phyloP scores from a whole-genome alignment of 345 rosid genomes.

The Sisymbrium irio region DNA sequence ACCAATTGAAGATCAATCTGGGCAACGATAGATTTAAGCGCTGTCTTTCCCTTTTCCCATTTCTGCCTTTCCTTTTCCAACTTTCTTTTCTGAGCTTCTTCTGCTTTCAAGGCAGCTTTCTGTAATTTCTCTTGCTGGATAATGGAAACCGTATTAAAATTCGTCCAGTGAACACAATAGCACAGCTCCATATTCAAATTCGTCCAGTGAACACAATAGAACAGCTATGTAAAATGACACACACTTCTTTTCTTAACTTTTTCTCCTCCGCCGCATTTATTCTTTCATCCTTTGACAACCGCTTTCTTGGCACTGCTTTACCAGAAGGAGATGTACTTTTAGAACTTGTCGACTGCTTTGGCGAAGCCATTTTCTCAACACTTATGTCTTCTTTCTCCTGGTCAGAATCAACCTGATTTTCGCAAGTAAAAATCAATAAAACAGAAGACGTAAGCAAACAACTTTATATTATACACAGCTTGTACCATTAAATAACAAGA shows the following conservation, averaged over 20 bases:
- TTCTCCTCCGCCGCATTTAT: constrained; percentile 57
- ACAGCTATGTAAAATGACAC: constrained; percentile 2
- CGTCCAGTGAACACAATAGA: not conserved
- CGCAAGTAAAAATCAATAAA: not conserved
- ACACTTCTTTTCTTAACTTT: constrained; percentile 68
- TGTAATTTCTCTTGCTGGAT: constrained; percentile 74
- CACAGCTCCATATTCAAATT: not conserved
- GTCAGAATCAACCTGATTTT: constrained; percentile 47
- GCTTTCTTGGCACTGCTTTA: constrained; percentile 45
- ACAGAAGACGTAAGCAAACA: not conserved
- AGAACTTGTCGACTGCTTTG: constrained; percentile 27
- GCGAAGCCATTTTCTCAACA: constrained; percentile 37
- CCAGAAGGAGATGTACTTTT: constrained; percentile 30
- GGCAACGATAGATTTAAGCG: constrained; percentile 68
- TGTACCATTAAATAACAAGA: not conserved
- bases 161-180: not conserved
- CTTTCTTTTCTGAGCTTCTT: constrained; percentile 67
- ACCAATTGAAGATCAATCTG: constrained; percentile 62
- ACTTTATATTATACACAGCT: not conserved
- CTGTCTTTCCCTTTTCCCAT: constrained; percentile 74
- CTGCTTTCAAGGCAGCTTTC: constrained; percentile 73
- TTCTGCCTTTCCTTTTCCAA: constrained; percentile 68
- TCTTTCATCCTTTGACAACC: constrained; percentile 56
- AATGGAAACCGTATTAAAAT: constrained; percentile 25
- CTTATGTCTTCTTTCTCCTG: constrained; percentile 47